Percentiles rank a stretch among this genome's conserved stretches.
Evolutionary conservation across 2,329 filamentous ascomycete genomes (phyloP).

Genomic region (Microcera coccophila): DNA sequence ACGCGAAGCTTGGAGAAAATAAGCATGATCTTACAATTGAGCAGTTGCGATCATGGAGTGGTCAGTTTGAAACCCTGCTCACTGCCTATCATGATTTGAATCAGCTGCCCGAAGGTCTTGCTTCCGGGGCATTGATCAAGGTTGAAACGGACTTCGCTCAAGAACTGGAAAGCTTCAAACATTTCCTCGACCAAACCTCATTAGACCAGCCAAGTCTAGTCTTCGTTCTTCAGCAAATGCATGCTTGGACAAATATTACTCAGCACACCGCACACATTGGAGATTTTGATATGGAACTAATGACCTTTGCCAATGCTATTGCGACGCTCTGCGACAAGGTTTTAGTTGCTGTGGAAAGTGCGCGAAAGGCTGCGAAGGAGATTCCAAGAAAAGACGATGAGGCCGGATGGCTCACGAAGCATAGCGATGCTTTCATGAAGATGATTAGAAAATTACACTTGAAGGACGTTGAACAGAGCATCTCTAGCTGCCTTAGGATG

Average conservation of each 20-base stretch:
- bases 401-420: conserved; percentile 33
- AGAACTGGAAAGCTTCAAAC: conserved; percentile 36
- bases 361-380: conserved; percentile 52
- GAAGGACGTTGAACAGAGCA: conserved; percentile 46
- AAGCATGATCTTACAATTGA: conserved; percentile 44
- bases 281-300: conserved; percentile 21
- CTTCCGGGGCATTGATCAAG: conserved; percentile 35
- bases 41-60: conserved; percentile 48
- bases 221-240: conserved; percentile 64
- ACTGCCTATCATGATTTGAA: conserved; percentile 41
- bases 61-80: conserved; percentile 43
- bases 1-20: conserved; percentile 59
- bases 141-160: conserved; percentile 34
- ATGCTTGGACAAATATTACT: conserved; percentile 55
- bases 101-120: conserved; percentile 50
- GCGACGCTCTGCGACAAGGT: conserved; percentile 68
- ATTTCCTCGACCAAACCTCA: conserved; percentile 40
- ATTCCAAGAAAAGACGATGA: conserved; percentile 34
- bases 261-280: conserved; percentile 12
- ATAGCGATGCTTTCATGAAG: conserved; percentile 49
- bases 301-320: conserved; percentile 54
- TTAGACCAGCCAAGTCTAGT: conserved; percentile 51
- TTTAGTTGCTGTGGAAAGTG: conserved; percentile 74
- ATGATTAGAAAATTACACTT: conserved; percentile 59
- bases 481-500: conserved; percentile 37